These are phyloP conservation scores for Pyricularia pennisetigena DNA, from an alignment of 2,329 filamentous ascomycete genomes.

Conservation along the genomic window DNA sequence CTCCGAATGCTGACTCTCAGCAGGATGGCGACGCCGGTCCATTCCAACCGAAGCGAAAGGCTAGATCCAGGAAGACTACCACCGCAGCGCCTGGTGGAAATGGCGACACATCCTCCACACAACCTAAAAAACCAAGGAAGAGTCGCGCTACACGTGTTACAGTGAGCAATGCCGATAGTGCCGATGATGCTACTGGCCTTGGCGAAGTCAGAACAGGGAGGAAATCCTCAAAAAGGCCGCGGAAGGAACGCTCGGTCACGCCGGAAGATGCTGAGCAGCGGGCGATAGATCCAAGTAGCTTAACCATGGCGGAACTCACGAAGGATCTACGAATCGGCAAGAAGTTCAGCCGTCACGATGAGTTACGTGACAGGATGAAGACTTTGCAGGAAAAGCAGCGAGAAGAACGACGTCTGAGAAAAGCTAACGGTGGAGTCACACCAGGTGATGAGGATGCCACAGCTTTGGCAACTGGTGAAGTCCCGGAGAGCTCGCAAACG, in stretches of 20 bases:
- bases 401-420: conserved; percentile 25
- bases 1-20: not conserved
- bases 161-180: conserved; percentile 10
- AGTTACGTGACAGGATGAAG: conserved; percentile 59
- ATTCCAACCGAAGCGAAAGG: not conserved
- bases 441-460: conserved; percentile 10
- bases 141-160: not conserved
- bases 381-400: conserved; percentile 23
- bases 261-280: conserved; percentile 54
- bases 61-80: not conserved
- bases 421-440: conserved; percentile 14
- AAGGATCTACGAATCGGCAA: conserved; percentile 62
- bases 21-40: not conserved
- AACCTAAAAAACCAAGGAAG: not conserved
- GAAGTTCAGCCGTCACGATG: conserved; percentile 63
- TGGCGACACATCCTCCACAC: not conserved
- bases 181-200: conserved; percentile 9
- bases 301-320: conserved; percentile 66
- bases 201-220: conserved; percentile 2
- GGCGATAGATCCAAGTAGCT: conserved; percentile 53
- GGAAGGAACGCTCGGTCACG: conserved; percentile 38
- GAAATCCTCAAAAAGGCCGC: conserved; percentile 14
- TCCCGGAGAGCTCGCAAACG: not conserved
- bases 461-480: conserved; percentile 5
- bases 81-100: not conserved